A percentile compares a stretch with the other conserved stretches of the same genome.
Conservation (phyloP, 1,284 basidiomycete species). For the Cerrena zonata region DNA sequence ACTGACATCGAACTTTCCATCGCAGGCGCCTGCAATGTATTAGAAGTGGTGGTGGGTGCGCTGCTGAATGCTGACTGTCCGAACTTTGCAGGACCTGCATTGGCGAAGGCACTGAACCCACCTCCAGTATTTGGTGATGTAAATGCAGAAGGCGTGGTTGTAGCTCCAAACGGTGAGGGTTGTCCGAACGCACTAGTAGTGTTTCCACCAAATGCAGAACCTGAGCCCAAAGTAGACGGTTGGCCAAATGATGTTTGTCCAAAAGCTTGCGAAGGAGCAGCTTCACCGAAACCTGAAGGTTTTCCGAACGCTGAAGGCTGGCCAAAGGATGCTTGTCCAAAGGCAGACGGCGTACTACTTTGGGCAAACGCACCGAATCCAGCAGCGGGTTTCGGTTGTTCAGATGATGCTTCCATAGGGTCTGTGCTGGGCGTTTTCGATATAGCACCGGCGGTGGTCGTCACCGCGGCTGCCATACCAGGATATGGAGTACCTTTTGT, state of each 20-base stretch:
- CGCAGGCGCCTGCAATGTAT: slow-evolving; percentile 2
- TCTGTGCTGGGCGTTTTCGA: slow-evolving; percentile 4
- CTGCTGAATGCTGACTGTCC: slow-evolving; percentile 28
- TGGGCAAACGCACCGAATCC: slow-evolving; percentile 9
- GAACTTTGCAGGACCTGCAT: slow-evolving; percentile 26
- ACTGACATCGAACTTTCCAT: slow-evolving; percentile 14
- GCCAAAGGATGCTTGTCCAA: slow-evolving; percentile 14
- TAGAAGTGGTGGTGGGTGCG: background rate
- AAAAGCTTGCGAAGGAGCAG: slow-evolving; percentile 14
- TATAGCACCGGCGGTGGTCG: slow-evolving; percentile 4
- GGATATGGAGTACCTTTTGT: slow-evolving; percentile 45
- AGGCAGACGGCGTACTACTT: slow-evolving; percentile 5
- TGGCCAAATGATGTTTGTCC: slow-evolving; percentile 17
- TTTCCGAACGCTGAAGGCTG: slow-evolving; percentile 21
- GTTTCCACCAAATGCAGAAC: background rate
- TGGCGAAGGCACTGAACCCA: slow-evolving; percentile 31
- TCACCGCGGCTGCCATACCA: slow-evolving; percentile 39
- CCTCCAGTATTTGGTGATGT: slow-evolving; percentile 15
- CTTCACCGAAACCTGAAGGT: slow-evolving; percentile 14
- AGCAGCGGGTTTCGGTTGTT: slow-evolving; percentile 12
- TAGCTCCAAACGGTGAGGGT: slow-evolving; percentile 7
- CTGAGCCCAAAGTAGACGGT: slow-evolving; percentile 16
- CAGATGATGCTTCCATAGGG: slow-evolving; percentile 21
- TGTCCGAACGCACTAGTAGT: slow-evolving; percentile 1
- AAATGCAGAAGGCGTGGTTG: slow-evolving; percentile 14